Percentiles rank a stretch among this genome's conserved stretches.
These are phyloP conservation scores for Lipomyces japonicus DNA, from an alignment of 805 yeast genomes.

Conservation along the genomic window DNA sequence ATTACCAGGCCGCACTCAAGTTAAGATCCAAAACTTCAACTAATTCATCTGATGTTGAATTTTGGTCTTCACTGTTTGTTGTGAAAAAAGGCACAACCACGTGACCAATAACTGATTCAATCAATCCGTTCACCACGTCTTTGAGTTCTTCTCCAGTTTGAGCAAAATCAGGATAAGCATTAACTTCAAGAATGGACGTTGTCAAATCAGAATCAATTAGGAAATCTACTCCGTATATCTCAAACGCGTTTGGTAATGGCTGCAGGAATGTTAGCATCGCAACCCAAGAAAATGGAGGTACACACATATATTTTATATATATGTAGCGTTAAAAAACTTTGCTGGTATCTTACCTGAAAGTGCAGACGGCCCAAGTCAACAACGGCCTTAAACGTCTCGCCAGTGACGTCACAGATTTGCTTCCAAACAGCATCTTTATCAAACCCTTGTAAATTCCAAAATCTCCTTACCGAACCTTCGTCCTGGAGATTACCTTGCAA, in stretches of 20 bases:
- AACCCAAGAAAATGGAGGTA: neutral
- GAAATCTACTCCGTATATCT: conserved; percentile 86
- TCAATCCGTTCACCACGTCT: conserved; percentile 45
- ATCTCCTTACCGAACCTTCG: conserved; percentile 55
- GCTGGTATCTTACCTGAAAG: conserved; percentile 48
- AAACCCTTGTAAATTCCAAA: conserved; percentile 45
- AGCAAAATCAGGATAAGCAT: conserved; percentile 93
- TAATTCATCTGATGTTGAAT: too few relatives aligned
- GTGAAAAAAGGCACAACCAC: conserved; percentile 24
- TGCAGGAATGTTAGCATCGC: neutral
- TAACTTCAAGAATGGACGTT: conserved; percentile 74
- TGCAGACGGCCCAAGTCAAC: conserved; percentile 73
- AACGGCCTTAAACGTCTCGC: conserved; percentile 79
- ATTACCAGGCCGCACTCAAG: too few relatives aligned
- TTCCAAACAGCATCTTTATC: conserved; percentile 43
- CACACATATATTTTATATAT: neutral
- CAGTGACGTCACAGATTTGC: conserved; percentile 58
- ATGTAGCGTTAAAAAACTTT: neutral
- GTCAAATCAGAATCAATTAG: conserved; percentile 54
- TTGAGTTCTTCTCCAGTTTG: conserved; percentile 85
- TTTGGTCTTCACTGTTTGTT: too few relatives aligned
- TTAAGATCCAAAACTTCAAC: too few relatives aligned
- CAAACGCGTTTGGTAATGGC: conserved; percentile 77
- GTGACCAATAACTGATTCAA: conserved; percentile 12
- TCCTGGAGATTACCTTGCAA: conserved; percentile 55